Evolutionary conservation across 768 basidiomycete genomes (phyloP).

Genomic region (Pleurotus sapidus): DNA sequence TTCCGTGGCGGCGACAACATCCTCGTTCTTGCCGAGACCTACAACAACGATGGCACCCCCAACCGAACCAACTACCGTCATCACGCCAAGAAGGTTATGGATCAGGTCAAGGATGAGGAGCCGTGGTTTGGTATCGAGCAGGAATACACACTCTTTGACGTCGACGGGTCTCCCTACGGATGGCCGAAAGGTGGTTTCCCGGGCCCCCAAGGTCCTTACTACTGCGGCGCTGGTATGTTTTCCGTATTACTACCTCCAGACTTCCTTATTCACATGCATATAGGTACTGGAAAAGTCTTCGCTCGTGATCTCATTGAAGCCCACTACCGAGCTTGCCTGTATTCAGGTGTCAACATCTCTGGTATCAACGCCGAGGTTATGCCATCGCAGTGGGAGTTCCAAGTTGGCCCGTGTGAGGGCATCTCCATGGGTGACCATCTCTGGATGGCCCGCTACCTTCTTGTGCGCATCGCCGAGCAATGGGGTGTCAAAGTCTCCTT

Average conservation of each 20-base stretch:
- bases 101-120: conserved; percentile 70
- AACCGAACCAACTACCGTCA: conserved; percentile 97
- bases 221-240: conserved; percentile 92
- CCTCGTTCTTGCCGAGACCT: conserved; percentile 93
- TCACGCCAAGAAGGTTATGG: conserved; percentile 93
- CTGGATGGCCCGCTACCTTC: conserved; percentile 98
- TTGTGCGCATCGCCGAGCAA: conserved; percentile 94
- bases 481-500: conserved; percentile 97
- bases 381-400: conserved; percentile 99
- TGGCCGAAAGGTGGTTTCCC: conserved; percentile 99
- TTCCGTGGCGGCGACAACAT: conserved; percentile 99
- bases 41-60: conserved; percentile 98
- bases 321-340: conserved; percentile 96
- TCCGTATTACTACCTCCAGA: conserved; percentile 12
- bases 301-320: conserved; percentile 99
- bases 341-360: conserved; percentile 94
- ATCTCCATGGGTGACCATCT: conserved; percentile 99
- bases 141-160: conserved; percentile 97
- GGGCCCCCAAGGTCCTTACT: conserved; percentile 98
- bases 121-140: conserved; percentile 99
- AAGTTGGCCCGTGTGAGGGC: conserved; percentile 97
- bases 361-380: conserved; percentile 99
- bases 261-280: conserved; percentile 14
- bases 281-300: conserved; percentile 95
- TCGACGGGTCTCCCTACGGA: conserved; percentile 85